Evolutionary conservation across 1,284 basidiomycete species (phyloP), one percentile per base, ranked within the genome.

Genomic region (Lentinula novae-zelandiae): DNA sequence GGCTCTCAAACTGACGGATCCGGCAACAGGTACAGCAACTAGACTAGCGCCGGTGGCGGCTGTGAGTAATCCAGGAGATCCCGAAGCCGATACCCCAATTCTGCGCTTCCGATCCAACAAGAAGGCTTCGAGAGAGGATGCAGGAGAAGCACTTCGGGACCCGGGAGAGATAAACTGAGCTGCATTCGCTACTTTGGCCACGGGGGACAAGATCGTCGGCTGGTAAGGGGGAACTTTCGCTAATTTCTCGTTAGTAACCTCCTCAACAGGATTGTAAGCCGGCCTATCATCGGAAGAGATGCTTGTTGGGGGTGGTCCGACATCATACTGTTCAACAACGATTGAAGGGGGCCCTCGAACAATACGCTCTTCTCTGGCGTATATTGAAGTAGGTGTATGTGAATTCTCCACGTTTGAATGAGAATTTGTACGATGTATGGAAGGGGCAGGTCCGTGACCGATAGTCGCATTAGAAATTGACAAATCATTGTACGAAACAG

Each of bases 31-130:
- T 20, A 40, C 48, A 22, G 36, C 54, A 27, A 31, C 33, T 17
- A 46, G 13, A 46, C 36, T 31, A 9, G 61, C 22, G 12, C 20
- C 38, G 40, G 58, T 53, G 27, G 62, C 36, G 44, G 56, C 7
- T 13, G 44, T n/a, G 15, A 46, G 63, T 22, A 60, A 63, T 22
- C 67, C 49, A 22, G 39, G 60, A 38, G 67, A 61, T 52, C 72
- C 69, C 17, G 66, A 17, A 5, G 60, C 46, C 1, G 64, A 44
- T 3, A 42, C 60, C 39, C 42, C 60, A 15, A 59, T 52, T 31
- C 62, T 61, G 27, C 65, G 62, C 31, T 63, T 63, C 36, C 64
- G 61, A 15, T 63, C 64, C 33, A 66, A 31, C 31, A 66, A 40
- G 36, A 61, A 44, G 3, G 65, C 64, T 53, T 65, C 65, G 0